phyloP scores from a whole-genome alignment of 2,329 filamentous ascomycete genomes.

The Ophiostoma triangulosporum region DNA sequence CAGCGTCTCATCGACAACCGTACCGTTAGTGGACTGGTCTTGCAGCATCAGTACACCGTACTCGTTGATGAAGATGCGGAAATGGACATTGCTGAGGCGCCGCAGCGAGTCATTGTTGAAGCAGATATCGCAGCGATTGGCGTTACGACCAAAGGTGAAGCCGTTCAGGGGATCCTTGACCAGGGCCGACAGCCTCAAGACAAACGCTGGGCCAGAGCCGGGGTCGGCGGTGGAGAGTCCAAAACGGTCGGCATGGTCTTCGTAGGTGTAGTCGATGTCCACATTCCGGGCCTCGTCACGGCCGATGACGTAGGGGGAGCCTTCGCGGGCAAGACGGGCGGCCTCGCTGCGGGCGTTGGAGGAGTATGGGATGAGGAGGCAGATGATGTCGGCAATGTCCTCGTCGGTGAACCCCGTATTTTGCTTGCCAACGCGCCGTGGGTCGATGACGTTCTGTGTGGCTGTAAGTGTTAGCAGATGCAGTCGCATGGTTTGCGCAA shows the following conservation, averaged over 20 bases:
- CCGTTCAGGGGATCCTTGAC: slow-evolving; percentile 57
- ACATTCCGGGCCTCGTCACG: slow-evolving; percentile 35
- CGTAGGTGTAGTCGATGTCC: slow-evolving; percentile 35
- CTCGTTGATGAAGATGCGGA: slow-evolving; percentile 83
- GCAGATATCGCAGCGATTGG: slow-evolving; percentile 55
- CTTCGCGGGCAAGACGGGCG: slow-evolving; percentile 32
- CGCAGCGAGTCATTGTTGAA: slow-evolving; percentile 52
- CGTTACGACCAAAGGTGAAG: slow-evolving; percentile 77
- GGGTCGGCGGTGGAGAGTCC: slow-evolving; percentile 37
- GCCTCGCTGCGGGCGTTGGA: slow-evolving; percentile 59
- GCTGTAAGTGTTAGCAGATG: slow-evolving; percentile 25
- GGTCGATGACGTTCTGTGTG: slow-evolving; percentile 72
- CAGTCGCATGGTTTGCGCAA: background rate
- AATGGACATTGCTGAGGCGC: slow-evolving; percentile 87
- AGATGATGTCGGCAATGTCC: slow-evolving; percentile 79
- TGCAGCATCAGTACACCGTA: slow-evolving; percentile 81
- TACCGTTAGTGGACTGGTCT: slow-evolving; percentile 93
- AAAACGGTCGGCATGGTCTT: slow-evolving; percentile 37
- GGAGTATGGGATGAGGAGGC: slow-evolving; percentile 71
- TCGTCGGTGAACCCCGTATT: slow-evolving; percentile 72
- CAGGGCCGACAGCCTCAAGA: slow-evolving; percentile 62
- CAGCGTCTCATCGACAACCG: slow-evolving; percentile 62
- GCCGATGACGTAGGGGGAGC: slow-evolving; percentile 36
- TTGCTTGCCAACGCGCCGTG: slow-evolving; percentile 63
- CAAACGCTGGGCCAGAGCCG: slow-evolving; percentile 51